phyloP scores from a whole-genome alignment of 306 rosid species.

The Quercus bicolor region DNA sequence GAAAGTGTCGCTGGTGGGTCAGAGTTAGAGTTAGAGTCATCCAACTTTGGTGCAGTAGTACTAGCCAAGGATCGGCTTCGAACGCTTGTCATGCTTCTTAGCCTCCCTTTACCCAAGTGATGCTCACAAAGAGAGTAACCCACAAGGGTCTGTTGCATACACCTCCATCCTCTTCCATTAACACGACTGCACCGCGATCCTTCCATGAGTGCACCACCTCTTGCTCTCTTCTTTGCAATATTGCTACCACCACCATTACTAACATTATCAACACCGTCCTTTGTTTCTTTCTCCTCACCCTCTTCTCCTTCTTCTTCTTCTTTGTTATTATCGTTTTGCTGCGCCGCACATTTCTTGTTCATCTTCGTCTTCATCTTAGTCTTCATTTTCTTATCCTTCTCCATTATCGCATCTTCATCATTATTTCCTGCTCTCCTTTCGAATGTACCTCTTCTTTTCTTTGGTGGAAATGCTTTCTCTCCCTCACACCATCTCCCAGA shows the following conservation, averaged over 20 bases:
- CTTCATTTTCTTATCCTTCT: conserved; percentile 27
- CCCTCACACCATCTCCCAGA: conserved; percentile 60
- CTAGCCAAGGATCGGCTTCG: conserved; percentile 43
- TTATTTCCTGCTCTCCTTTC: conserved; percentile 6
- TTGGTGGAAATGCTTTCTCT: conserved; percentile 67
- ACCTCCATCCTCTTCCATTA: conserved; percentile 98
- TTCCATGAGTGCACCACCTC: conserved; percentile 68
- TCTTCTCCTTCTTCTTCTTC: conserved; percentile 39
- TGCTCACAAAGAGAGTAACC: conserved; percentile 98
- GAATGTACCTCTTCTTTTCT: conserved; percentile 64
- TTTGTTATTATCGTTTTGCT: conserved; percentile 16
- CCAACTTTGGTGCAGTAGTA: conserved; percentile 1
- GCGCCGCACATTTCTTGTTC: conserved; percentile 45
- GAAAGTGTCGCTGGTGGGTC: background rate
- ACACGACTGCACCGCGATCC: conserved; percentile 99
- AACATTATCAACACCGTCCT: background rate
- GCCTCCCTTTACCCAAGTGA: conserved; percentile 90
- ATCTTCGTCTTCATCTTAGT: conserved; percentile 46
- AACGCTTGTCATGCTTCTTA: conserved; percentile 80
- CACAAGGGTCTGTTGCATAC: conserved; percentile 80
- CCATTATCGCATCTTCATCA: conserved; percentile 7
- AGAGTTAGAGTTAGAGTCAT: background rate
- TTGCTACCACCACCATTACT: too few species aligned
- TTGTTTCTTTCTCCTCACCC: background rate
- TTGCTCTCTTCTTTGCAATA: conserved; percentile 33